phyloP scores from a whole-genome alignment of 495 filamentous ascomycete genomes.

The Rusavskia elegans region DNA sequence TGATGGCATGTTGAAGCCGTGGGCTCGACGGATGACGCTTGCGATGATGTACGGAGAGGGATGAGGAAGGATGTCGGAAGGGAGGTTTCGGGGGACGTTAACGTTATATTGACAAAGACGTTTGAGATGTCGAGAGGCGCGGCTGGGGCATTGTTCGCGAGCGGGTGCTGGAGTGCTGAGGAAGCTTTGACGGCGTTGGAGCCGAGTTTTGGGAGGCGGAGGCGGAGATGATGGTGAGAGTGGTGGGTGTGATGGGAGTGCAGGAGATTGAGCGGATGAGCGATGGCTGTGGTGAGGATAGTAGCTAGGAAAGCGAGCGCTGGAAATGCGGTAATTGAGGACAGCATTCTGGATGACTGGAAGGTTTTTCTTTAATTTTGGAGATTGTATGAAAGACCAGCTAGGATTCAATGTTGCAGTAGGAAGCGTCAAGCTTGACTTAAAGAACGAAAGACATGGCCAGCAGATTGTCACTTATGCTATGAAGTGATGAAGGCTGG shows the following conservation, averaged over 20 bases:
- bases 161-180: neutral
- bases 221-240: neutral
- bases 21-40: too few relatives aligned
- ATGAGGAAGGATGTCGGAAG: neutral
- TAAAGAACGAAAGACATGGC: neutral
- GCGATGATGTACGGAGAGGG: neutral
- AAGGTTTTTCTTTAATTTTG: neutral
- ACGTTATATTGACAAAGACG: neutral
- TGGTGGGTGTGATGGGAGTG: neutral
- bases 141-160: neutral
- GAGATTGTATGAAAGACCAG: neutral
- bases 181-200: neutral
- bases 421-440: neutral
- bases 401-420: too few relatives aligned
- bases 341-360: neutral
- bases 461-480: neutral
- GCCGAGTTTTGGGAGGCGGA: neutral
- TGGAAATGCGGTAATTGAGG: neutral
- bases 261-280: neutral
- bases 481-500: neutral
- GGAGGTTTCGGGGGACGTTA: neutral
- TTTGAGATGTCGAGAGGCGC: neutral
- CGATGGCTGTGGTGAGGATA: neutral
- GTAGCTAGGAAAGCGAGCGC: neutral
- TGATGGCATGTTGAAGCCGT: neutral